Evolutionary conservation across 768 basidiomycete genomes (phyloP).

Genomic region (Pisolithus sp.): DNA sequence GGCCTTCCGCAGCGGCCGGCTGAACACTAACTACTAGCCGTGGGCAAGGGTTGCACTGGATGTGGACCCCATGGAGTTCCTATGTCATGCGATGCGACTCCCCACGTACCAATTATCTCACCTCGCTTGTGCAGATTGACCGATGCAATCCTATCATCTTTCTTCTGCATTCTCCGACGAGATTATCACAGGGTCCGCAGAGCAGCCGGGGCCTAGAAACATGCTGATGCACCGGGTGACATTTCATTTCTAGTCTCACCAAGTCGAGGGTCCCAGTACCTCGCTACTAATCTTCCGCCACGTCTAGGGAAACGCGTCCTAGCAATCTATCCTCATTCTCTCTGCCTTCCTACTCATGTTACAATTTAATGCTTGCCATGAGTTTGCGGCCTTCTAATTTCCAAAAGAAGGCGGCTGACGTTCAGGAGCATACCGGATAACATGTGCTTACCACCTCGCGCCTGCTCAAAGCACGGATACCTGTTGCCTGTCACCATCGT

Average conservation of each 20-base stretch:
- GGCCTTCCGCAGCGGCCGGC: neutral
- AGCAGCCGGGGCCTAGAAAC: too few species aligned
- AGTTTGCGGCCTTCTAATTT: neutral
- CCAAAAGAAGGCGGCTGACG: neutral
- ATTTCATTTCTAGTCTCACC: neutral
- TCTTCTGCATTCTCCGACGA: neutral
- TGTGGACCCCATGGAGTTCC: neutral
- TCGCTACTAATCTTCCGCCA: neutral
- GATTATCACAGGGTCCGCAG: too few species aligned
- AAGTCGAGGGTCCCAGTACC: neutral
- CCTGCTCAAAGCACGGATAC: neutral
- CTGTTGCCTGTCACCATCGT: neutral
- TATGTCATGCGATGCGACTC: neutral
- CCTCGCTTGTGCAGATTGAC: neutral
- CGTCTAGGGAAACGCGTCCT: neutral
- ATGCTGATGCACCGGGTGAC: too few species aligned
- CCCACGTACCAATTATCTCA: neutral
- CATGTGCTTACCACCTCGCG: neutral
- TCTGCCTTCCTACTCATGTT: neutral
- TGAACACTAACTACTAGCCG: neutral
- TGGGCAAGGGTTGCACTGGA: conserved; percentile 1
- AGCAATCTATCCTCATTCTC: neutral
- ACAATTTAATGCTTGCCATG: neutral
- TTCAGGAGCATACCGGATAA: neutral
- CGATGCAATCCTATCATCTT: neutral